Base-by-base conservation (phyloP, 345 rosid genomes). In the Bruguiera parviflora region DNA sequence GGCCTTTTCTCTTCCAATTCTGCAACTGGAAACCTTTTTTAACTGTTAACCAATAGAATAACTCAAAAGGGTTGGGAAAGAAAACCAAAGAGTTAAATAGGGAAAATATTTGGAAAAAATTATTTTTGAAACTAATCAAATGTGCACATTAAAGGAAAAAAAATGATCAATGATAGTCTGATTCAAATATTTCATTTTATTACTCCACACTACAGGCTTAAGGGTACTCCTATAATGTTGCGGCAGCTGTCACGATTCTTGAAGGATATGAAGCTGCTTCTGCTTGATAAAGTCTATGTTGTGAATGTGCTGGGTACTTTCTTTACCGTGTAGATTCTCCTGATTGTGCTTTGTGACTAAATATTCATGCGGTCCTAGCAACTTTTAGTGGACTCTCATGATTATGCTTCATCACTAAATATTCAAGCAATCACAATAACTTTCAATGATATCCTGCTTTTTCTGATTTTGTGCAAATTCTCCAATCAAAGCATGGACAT, bases 251-350 rank as follows among this genome's bases (percentile, higher is more conserved):
- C 73, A 15, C 86, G 79, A 65, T 78, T 87, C 61, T 80, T 85
- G 53, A 77, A 80, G 66, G 98, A 92, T 56, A 53, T 87, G 77
- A 84, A 76, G 80, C 66, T 74, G 70, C 92, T 90, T 64, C 75
- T 90, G 83, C 65, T 58, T 4, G 84, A 86, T 24, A 87, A 80
- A 80, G 87, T 89, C 64, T 92, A 79, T 66, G 86, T 90, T 21
- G 79, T 88, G 62, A 92, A 87, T 76, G 80, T 86, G 76, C 80
- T 90, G 69, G 98, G 98, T 92, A 86, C 33, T 68, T 71, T 39
- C 59, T 57, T 53, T n/a, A 21, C 22, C 33, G 27, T 37, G 19
- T 10, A 11, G 5, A 10, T 13, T 31, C 19, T 21, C 25, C 33
- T 33, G n/a, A 10, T 68, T 60, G 65, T 47, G 22, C 53, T 35